phyloP scores from a whole-genome alignment of 1,284 basidiomycete genomes.

The Trametes versicolor region DNA sequence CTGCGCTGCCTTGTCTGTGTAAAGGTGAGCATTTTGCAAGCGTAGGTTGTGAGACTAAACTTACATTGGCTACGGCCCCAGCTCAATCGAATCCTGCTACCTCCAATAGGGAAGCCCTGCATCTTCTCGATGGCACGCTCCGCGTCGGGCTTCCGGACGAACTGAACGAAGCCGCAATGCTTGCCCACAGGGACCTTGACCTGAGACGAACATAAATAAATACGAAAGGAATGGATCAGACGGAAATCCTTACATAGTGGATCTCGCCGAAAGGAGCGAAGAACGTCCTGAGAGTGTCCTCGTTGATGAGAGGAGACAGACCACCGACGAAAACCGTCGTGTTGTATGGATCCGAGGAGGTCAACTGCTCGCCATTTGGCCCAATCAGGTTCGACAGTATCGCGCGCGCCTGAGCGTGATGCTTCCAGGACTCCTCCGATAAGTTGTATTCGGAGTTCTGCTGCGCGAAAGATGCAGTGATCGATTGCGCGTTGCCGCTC shows the following conservation, averaged over 20 bases:
- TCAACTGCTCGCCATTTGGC: conserved; percentile 85
- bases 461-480: conserved; percentile 51
- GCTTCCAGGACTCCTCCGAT: conserved; percentile 83
- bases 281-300: conserved; percentile 88
- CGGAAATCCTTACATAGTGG: conserved; percentile 70
- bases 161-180: conserved; percentile 96
- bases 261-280: conserved; percentile 93
- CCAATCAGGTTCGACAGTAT: conserved; percentile 83
- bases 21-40: conserved; percentile 5
- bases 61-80: conserved; percentile 94
- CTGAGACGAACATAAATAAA: conserved; percentile 48
- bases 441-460: conserved; percentile 61
- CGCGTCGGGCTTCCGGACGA: conserved; percentile 90
- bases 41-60: conserved; percentile 39
- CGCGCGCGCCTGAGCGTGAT: conserved; percentile 81
- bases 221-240: conserved; percentile 14
- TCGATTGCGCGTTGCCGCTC: conserved; percentile 44
- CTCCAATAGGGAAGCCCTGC: conserved; percentile 95
- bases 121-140: conserved; percentile 94
- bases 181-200: conserved; percentile 97
- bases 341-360: conserved; percentile 89
- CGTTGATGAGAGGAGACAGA: conserved; percentile 84
- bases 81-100: conserved; percentile 88
- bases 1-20: conserved; percentile 84
- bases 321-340: conserved; percentile 95